Conservation (phyloP, 441 rosid genomes). For the Theobroma grandiflorum region DNA sequence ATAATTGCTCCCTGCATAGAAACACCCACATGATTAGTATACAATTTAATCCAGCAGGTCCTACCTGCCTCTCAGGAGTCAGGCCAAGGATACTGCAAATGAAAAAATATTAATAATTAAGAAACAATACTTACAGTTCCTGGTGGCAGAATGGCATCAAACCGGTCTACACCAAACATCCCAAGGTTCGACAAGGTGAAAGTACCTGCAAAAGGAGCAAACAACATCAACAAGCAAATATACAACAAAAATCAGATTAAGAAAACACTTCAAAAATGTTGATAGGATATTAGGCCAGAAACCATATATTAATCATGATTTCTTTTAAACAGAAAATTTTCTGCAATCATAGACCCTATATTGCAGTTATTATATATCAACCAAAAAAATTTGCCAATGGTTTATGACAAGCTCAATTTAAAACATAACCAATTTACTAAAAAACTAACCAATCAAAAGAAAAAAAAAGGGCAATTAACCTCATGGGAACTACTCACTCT, state of each 20-base stretch:
- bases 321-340: no score
- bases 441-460: background rate
- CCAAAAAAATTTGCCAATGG: background rate
- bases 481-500: background rate
- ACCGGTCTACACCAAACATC: slow-evolving; percentile 94
- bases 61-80: background rate
- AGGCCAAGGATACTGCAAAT: slow-evolving; percentile 9
- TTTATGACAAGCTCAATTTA: background rate
- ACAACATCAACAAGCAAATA: slow-evolving; percentile 8
- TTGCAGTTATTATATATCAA: background rate
- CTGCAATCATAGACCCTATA: background rate
- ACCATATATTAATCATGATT: background rate
- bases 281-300: background rate
- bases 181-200: slow-evolving; percentile 96
- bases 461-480: background rate
- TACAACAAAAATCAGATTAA: background rate
- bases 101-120: background rate
- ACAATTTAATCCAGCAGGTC: background rate
- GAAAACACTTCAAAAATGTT: background rate
- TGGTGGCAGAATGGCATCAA: slow-evolving; percentile 97
- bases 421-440: background rate
- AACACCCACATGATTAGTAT: slow-evolving; percentile 12
- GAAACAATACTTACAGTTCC: slow-evolving; percentile 74
- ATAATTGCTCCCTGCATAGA: slow-evolving; percentile 89
- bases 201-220: slow-evolving; percentile 61